Evolutionary conservation across 768 basidiomycete genomes (phyloP).

Genomic region (Macrocybe gigantea): DNA sequence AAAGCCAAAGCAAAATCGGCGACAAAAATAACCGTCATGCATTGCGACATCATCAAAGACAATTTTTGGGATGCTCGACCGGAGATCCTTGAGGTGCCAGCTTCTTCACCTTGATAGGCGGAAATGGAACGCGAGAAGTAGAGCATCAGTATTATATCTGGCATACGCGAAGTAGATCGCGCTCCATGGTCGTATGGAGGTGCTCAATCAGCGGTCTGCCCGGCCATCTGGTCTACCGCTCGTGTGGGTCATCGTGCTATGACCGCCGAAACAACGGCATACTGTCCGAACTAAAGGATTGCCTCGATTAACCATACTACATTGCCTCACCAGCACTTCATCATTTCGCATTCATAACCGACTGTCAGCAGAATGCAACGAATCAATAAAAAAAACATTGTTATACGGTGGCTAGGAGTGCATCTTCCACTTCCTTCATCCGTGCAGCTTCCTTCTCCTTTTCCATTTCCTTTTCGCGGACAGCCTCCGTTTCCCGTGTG

Average conservation of each 20-base stretch:
- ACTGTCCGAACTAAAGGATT: too few species aligned
- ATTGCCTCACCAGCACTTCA: too few species aligned
- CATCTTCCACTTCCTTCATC: constrained; percentile 64
- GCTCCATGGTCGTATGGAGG: too few species aligned
- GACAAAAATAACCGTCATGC: constrained; percentile 52
- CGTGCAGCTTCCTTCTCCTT: constrained; percentile 44
- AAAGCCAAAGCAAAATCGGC: constrained; percentile 26
- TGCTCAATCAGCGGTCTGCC: too few species aligned
- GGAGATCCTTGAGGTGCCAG: constrained; percentile 39
- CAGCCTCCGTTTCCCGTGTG: constrained; percentile 60
- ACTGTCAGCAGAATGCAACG: background rate
- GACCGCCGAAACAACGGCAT: background rate
- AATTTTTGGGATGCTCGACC: constrained; percentile 72
- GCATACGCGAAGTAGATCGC: too few species aligned
- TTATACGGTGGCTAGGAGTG: constrained; percentile 46
- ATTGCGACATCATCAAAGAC: constrained; percentile 81
- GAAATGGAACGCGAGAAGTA: background rate
- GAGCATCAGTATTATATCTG: background rate
- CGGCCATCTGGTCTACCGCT: too few species aligned
- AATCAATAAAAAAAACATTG: background rate
- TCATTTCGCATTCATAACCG: background rate
- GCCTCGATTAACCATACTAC: too few species aligned
- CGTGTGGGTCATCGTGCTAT: background rate
- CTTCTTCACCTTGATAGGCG: background rate
- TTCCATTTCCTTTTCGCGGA: constrained; percentile 45